Percentiles rank a stretch among this genome's conserved stretches.
Evolutionary conservation across 2,329 filamentous ascomycete species (phyloP).

Genomic region (Pseudogymnoascus sp.): DNA sequence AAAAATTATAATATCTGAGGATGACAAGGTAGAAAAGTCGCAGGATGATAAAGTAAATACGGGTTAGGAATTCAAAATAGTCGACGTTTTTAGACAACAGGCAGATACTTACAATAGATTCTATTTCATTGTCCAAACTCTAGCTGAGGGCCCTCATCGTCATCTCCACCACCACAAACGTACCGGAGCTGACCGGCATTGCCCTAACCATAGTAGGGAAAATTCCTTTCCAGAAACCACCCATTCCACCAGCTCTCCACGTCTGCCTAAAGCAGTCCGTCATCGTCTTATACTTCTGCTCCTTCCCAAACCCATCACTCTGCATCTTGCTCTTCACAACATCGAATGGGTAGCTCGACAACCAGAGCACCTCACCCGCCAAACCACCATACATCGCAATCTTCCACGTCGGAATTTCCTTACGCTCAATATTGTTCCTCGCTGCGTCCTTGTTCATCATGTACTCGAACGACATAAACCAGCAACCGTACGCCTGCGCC

Average conservation of each 20-base stretch:
- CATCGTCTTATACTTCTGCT: conserved; percentile 72
- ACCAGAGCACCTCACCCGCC: conserved; percentile 89
- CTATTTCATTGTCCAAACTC: neutral
- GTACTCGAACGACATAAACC: conserved; percentile 94
- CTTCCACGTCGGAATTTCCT: conserved; percentile 74
- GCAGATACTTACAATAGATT: neutral
- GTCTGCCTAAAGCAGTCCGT: conserved; percentile 82
- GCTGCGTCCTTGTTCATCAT: conserved; percentile 85
- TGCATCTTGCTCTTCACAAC: conserved; percentile 99
- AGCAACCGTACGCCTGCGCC: conserved; percentile 88
- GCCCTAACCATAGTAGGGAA: conserved; percentile 84
- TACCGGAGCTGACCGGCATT: conserved; percentile 97
- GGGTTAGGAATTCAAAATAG: neutral
- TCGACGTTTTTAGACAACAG: neutral
- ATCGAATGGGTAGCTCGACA: conserved; percentile 89
- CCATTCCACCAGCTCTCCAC: conserved; percentile 63
- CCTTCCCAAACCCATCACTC: conserved; percentile 76
- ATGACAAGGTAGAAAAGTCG: neutral
- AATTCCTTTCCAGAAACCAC: conserved; percentile 92
- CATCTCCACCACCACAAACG: conserved; percentile 75
- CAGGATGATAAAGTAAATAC: neutral
- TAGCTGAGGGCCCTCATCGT: conserved; percentile 45
- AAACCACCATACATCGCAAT: conserved; percentile 87
- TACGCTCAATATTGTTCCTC: conserved; percentile 66
- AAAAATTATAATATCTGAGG: neutral